These are phyloP conservation scores for Pichia membranifaciens DNA, from an alignment of 805 yeast genomes.

Conservation along the genomic window DNA sequence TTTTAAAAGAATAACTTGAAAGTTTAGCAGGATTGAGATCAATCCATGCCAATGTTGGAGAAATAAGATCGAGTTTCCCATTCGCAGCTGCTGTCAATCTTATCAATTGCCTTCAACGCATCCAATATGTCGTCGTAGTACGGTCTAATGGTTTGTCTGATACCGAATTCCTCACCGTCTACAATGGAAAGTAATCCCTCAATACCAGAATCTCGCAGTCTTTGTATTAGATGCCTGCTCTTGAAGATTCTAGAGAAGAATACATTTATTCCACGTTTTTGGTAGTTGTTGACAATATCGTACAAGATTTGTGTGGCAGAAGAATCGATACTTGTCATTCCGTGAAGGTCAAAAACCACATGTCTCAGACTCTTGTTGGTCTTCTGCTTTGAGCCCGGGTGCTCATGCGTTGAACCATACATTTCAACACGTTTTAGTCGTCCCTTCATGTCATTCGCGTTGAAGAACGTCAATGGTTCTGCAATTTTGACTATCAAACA, in stretches of 20 bases:
- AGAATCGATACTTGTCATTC: slow-evolving; percentile 77
- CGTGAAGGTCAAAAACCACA: slow-evolving; percentile 71
- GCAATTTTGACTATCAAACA: slow-evolving; percentile 76
- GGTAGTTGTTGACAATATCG: slow-evolving; percentile 55
- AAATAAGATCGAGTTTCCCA: slow-evolving; percentile 19
- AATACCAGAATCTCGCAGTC: slow-evolving; percentile 54
- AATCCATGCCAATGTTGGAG: slow-evolving; percentile 17
- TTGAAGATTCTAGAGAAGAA: slow-evolving; percentile 57
- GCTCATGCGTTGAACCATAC: slow-evolving; percentile 68
- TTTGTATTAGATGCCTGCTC: slow-evolving; percentile 38
- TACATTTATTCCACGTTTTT: slow-evolving; percentile 48
- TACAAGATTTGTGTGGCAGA: slow-evolving; percentile 68
- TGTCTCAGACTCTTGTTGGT: slow-evolving; percentile 41
- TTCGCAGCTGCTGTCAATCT: slow-evolving; percentile 22
- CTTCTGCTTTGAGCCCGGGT: slow-evolving; percentile 48
- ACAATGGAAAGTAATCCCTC: slow-evolving; percentile 27
- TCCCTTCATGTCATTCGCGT: slow-evolving; percentile 67
- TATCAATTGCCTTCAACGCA: slow-evolving; percentile 45
- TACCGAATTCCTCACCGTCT: slow-evolving; percentile 25
- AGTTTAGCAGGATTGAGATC: background rate
- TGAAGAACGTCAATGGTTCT: slow-evolving; percentile 85
- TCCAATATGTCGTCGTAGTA: slow-evolving; percentile 50
- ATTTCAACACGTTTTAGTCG: slow-evolving; percentile 65
- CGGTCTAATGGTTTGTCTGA: slow-evolving; percentile 32
- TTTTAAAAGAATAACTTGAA: too few relatives aligned